Evolutionary conservation across 75 land plant species (phyloP), one percentile per base, ranked within the genome.

Genomic region (Chamaecyparis obtusa): DNA sequence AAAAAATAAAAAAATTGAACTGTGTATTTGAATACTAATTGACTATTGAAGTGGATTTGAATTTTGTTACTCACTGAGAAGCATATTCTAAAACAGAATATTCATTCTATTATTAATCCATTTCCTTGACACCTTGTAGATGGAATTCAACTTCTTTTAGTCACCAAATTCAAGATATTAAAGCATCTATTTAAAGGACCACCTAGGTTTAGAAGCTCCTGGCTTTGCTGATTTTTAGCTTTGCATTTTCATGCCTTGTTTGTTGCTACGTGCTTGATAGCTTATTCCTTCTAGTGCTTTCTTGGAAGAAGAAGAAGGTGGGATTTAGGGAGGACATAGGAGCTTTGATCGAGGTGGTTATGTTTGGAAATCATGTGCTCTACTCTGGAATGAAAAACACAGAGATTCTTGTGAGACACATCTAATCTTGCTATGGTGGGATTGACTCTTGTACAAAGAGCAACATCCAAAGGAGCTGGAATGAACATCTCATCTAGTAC

Each of bases 401-500:
- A 46, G 37, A 83, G 57, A 21, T 83, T 49, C 54, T n/a, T 49
- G 82, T 83, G 55, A 83, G 19, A 13, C n/a, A 57, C 36, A 83
- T 48, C 84, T 54, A 14, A 51, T 54, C 57, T 36, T 51, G 17
- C 32, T 36, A 88, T 93, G 89, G 91, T 92, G 57, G 89, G 74
- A 16, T 90, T 91, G 48, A 91, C 95, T 69, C 93, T 94, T n/a
- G 89, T 94, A 39, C 90, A 51, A 15, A 91, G 91, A 43, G 93
- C 93, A 88, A 93, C 77, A 75, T 83, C 90, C 17, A 88, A 88
- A 87, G 95, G 95, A 84, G 95, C 93, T 82, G 93, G 95, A 89
- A 88, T 7, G 11, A 41, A 36, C 43, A 71, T 21, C 54, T 10
- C 71, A 27, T 80, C 46, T 54, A 30, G 15, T 43, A 39, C 27